Conservation (phyloP, 1,284 basidiomycete species). For the Melampsora americana region DNA sequence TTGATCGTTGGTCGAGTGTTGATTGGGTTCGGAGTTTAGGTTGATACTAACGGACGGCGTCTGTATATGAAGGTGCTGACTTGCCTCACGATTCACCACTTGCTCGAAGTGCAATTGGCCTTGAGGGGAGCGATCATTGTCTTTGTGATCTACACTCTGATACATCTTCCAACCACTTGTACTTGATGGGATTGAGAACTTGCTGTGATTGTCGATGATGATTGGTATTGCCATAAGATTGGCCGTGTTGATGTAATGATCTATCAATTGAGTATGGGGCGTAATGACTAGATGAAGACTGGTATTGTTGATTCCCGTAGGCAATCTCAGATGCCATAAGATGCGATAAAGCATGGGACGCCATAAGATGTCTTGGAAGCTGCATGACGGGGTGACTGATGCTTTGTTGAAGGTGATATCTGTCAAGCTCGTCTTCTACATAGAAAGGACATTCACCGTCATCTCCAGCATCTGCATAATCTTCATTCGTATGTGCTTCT, state of each 20-base stretch:
- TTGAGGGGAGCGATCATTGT: not conserved
- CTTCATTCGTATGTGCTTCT: not conserved
- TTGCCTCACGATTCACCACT: not conserved
- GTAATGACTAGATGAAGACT: not conserved
- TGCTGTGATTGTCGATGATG: not conserved
- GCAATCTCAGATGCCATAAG: slow-evolving; percentile 41
- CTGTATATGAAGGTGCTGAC: not conserved
- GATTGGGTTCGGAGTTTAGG: no score
- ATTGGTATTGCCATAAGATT: not conserved
- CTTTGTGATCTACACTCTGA: slow-evolving; percentile 4
- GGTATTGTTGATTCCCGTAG: slow-evolving; percentile 9
- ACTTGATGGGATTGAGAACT: not conserved
- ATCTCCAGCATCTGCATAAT: slow-evolving; percentile 2
- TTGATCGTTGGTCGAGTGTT: not conserved
- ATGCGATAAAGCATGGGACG: slow-evolving; percentile 38
- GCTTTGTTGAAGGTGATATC: slow-evolving; percentile 1
- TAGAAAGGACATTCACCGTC: slow-evolving; percentile 32
- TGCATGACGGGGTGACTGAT: not conserved
- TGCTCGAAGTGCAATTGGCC: not conserved
- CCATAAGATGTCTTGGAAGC: slow-evolving; percentile 30
- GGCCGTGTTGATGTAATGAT: not conserved
- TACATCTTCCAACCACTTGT: slow-evolving; percentile 40
- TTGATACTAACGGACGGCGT: no score
- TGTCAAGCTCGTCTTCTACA: slow-evolving; percentile 7
- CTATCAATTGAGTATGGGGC: not conserved